These are phyloP conservation scores for Didymella pinodella DNA, from an alignment of 2,329 filamentous ascomycete species.

Conservation along the genomic window DNA sequence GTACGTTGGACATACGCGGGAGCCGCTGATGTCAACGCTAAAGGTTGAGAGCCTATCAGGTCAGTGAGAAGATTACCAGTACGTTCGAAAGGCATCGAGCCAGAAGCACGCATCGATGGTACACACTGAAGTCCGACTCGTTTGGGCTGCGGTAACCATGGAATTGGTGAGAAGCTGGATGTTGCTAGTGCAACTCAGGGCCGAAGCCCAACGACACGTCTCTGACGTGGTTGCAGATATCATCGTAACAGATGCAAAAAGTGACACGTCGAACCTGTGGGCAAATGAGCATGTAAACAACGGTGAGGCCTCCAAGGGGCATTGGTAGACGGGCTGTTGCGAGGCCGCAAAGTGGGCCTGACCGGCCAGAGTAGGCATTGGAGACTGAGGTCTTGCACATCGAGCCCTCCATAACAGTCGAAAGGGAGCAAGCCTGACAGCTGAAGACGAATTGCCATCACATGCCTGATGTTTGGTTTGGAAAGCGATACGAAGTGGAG, in stretches of 20 bases:
- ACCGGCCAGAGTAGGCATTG: constrained; percentile 13
- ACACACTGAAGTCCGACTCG: not conserved
- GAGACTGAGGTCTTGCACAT: not conserved
- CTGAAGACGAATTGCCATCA: not conserved
- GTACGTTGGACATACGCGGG: not conserved
- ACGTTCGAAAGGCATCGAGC: not conserved
- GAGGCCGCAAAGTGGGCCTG: constrained; percentile 12
- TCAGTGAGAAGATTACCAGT: not conserved
- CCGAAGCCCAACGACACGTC: not conserved
- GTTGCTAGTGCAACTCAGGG: constrained; percentile 7
- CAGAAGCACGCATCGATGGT: not conserved
- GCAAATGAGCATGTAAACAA: constrained; percentile 9
- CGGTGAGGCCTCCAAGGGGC: constrained; percentile 1
- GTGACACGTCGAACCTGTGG: constrained; percentile 11
- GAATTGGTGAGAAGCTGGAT: constrained; percentile 2
- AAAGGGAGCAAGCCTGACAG: not conserved
- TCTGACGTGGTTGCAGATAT: constrained; percentile 7
- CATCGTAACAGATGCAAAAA: not conserved
- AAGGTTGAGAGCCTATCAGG: not conserved
- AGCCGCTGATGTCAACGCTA: constrained; percentile 5
- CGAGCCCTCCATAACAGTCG: not conserved
- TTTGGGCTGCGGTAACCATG: constrained; percentile 9
- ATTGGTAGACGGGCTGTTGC: constrained; percentile 6
- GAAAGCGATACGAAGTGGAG: constrained; percentile 1
- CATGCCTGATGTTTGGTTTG: not conserved